Base-by-base conservation (phyloP, 305 asterid genomes). In the Stenogyne calaminthoides region DNA sequence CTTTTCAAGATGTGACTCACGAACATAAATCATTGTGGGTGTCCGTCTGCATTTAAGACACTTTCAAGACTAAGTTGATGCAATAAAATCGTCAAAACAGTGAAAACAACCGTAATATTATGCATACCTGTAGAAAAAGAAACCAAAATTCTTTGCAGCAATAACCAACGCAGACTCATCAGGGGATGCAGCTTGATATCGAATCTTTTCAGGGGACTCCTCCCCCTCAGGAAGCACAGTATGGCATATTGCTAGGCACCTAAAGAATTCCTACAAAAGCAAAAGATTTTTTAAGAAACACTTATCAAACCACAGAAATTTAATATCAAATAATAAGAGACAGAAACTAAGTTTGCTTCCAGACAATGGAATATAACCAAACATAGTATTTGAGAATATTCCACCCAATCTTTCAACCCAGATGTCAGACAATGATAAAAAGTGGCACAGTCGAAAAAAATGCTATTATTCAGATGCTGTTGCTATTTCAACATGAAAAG, bases 181-280 rank as follows among this genome's bases (percentile, higher is more conserved):
- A 70, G 99, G 99, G 34, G 99, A 96, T 72, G 99, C 99, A 78
- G 99, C 99, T 88, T 96, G 99, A 85, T 93, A 96, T 62, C 91
- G 95, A 69, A 93, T 89, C 79, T 89, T 91, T 85, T 96, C 99
- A 64, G 98, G 97, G 78, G 98, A 73, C 81, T 93, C 98, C 5
- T 96, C 99, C 52, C 99, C 99, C 88, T 96, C 99, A 39, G 99
- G 97, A 80, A 96, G 98, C 78, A 96, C 99, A 46, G 99, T 96
- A 78, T 96, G 99, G 73, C 99, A 96, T 79, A 96, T 90, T 36
- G 99, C 99, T 79, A 96, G 98, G 86, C 99, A 96, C 84, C 97
- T 93, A 82, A 96, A 96, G 84, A 96, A 96, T 82, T 93, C 99
- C 99, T 96, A 81, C 69, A 85, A 56, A 78, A 78, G 72, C 61